phyloP scores from a whole-genome alignment of 2,329 filamentous ascomycete species.

The Monilinia polystroma region DNA sequence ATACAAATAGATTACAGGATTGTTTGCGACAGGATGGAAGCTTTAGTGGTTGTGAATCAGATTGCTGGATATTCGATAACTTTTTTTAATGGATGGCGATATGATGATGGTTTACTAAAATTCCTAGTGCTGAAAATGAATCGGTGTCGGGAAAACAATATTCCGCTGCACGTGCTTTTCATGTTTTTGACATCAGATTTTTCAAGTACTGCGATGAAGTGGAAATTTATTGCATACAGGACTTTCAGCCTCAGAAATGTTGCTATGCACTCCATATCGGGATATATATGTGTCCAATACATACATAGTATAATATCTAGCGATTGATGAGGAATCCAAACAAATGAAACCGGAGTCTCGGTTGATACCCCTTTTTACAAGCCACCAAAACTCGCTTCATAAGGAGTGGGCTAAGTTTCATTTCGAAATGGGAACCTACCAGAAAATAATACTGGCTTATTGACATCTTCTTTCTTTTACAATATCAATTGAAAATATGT shows the following conservation, averaged over 20 bases:
- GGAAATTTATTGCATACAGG: neutral
- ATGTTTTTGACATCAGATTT: neutral
- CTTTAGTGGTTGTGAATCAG: neutral
- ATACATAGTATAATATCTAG: neutral
- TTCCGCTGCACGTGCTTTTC: neutral
- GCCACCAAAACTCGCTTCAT: neutral
- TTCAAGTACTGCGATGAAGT: neutral
- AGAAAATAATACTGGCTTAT: neutral
- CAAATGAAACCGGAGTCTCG: neutral
- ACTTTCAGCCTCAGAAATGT: neutral
- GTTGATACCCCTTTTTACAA: neutral
- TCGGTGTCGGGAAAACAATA: slow-evolving; percentile 3
- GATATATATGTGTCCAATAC: neutral
- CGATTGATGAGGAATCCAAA: neutral
- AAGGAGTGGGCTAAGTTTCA: neutral
- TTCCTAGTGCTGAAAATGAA: slow-evolving; percentile 13
- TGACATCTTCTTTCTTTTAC: neutral
- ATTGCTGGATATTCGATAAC: neutral
- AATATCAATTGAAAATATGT: no score
- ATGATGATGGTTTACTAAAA: slow-evolving; percentile 21
- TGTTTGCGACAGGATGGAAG: neutral
- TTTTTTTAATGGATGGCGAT: slow-evolving; percentile 21
- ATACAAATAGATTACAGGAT: neutral
- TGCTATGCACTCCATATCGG: neutral
- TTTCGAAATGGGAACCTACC: neutral